Percentiles rank a stretch among this genome's conserved stretches.
These are phyloP conservation scores for Gaillardinia entomophila DNA, from an alignment of 805 yeast species.

Conservation along the genomic window DNA sequence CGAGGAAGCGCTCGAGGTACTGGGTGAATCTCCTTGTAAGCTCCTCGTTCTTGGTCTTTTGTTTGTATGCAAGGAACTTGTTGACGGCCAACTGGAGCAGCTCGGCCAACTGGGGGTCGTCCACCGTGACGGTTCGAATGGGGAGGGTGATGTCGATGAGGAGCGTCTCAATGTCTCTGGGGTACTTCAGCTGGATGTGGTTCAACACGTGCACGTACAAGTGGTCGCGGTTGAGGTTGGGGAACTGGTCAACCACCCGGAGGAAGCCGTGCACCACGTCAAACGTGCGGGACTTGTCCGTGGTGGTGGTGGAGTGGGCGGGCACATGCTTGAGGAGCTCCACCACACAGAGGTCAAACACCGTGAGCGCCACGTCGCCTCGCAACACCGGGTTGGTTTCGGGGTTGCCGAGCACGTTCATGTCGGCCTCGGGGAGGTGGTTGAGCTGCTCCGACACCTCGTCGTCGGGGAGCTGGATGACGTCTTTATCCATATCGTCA, in stretches of 20 bases:
- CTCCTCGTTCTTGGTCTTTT: slow-evolving; percentile 30
- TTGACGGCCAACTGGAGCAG: slow-evolving; percentile 65
- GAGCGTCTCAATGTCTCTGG: slow-evolving; percentile 35
- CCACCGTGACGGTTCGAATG: slow-evolving; percentile 45
- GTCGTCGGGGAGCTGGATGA: slow-evolving; percentile 40
- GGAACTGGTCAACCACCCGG: slow-evolving; percentile 60
- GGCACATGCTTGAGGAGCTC: slow-evolving; percentile 21
- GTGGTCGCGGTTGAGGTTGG: slow-evolving; percentile 62
- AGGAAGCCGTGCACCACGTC: slow-evolving; percentile 40
- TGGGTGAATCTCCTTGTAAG: slow-evolving; percentile 25
- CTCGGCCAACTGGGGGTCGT: slow-evolving; percentile 45
- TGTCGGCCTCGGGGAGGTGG: slow-evolving; percentile 79
- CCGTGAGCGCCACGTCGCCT: slow-evolving; percentile 43
- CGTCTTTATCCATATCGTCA: slow-evolving; percentile 31
- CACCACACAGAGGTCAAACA: slow-evolving; percentile 32
- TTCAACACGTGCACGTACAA: slow-evolving; percentile 60
- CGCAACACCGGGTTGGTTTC: slow-evolving; percentile 71
- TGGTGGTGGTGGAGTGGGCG: slow-evolving; percentile 13
- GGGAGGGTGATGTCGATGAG: slow-evolving; percentile 60
- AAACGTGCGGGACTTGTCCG: slow-evolving; percentile 34
- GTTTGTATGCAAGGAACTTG: slow-evolving; percentile 57
- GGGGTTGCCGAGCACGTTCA: slow-evolving; percentile 79
- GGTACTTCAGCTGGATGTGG: slow-evolving; percentile 40
- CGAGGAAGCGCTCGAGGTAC: slow-evolving; percentile 20
- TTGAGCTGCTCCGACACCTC: slow-evolving; percentile 58